Conservation (phyloP, 2,329 filamentous ascomycete species). For the Diplocarpon mali region DNA sequence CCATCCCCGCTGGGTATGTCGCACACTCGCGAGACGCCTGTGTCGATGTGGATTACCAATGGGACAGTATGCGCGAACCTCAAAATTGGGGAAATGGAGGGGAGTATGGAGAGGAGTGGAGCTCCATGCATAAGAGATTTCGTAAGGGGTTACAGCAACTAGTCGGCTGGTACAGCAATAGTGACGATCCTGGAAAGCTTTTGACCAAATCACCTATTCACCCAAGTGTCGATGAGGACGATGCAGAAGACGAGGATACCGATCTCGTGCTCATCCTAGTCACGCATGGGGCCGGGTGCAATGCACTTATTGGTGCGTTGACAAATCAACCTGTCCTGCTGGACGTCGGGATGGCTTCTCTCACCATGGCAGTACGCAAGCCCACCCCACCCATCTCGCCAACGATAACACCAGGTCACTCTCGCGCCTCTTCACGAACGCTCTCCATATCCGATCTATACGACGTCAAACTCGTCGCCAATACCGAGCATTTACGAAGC, state of each 20-base stretch:
- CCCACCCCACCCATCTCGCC: conserved; percentile 17
- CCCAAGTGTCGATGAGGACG: conserved; percentile 29
- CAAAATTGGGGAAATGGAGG: conserved; percentile 82
- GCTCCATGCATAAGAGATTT: conserved; percentile 86
- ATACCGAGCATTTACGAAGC: conserved; percentile 57
- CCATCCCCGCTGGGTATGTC: conserved; percentile 81
- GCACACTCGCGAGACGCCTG: conserved; percentile 84
- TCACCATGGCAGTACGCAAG: conserved; percentile 75
- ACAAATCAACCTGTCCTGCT: conserved; percentile 85
- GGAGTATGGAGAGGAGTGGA: conserved; percentile 87
- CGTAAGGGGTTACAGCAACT: conserved; percentile 67
- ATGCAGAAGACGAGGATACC: conserved; percentile 47
- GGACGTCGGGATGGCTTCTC: conserved; percentile 79
- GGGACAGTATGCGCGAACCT: conserved; percentile 79
- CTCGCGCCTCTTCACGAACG: conserved; percentile 26
- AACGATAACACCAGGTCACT: conserved; percentile 24
- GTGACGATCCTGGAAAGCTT: conserved; percentile 42
- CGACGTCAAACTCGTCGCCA: conserved; percentile 64
- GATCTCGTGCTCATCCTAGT: conserved; percentile 79
- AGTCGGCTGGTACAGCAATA: conserved; percentile 67
- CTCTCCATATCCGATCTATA: conserved; percentile 51
- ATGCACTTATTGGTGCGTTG: conserved; percentile 84
- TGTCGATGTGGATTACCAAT: conserved; percentile 80
- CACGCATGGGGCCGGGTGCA: conserved; percentile 91
- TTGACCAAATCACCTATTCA: conserved; percentile 34